Base-by-base conservation (phyloP, 2,329 filamentous ascomycete genomes). In the Fusarium sp. region DNA sequence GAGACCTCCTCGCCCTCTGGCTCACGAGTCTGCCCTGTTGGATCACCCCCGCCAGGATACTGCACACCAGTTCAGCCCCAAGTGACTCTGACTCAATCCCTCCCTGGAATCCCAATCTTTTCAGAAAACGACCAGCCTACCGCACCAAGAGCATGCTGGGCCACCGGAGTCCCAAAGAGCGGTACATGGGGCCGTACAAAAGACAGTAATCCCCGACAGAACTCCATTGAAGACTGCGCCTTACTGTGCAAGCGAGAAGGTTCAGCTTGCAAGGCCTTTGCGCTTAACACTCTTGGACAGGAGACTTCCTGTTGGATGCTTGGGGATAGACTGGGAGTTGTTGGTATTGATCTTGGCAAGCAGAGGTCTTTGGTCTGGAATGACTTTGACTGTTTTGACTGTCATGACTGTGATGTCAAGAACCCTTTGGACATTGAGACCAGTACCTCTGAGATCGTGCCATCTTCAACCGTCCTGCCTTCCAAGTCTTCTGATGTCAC, bases 201-300 rank as follows among this genome's bases (percentile, higher is more conserved):
- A 4, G n/a, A 9, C 4, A 43, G 34, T 9, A 21, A 53, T 0
- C 58, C 49, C 3, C 28, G 53, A 10, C 65, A 68, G 4, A 67
- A 68, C 18, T 55, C 65, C 8, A 49, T 67, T 4, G 62, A 26
- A 6, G 65, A 68, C 16, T 68, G 65, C n/a, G 63, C 63, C 1
- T 5, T 61, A 0, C 12, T 65, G 0, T 66, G 63, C 4, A 65
- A 61, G 7, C 23, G 25, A 16, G 55, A 65, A 7, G 63, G 63
- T 2, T 25, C 42, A 16, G 12, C 14, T 3, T 65, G 63, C 11
- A 43, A 61, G 19, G 61, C 55, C 4, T 66, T 66, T 43, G 61
- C 63, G 1, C 16, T 54, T 2, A 13, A 51, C 2, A 18, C 21
- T 0, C 3, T 37, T 1, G 19, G n/a, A 2, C 5, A 21, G 2